These are phyloP conservation scores for Phytopythium litorale DNA, from an alignment of 352 stramenopile species.

Conservation along the genomic window DNA sequence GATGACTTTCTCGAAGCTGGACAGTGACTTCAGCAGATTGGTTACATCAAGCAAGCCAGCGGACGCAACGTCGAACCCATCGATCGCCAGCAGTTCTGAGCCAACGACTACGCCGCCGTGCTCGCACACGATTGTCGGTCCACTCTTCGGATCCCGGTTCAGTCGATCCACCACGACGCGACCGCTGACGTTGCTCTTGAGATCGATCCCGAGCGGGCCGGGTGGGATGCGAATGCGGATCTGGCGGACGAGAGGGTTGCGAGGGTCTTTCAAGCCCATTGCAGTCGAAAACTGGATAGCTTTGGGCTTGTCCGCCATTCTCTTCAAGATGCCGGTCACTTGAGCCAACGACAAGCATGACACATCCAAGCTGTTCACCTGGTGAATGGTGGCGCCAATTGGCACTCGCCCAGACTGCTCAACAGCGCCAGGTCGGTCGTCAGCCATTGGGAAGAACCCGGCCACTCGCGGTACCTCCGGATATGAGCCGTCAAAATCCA, in stretches of 20 bases:
- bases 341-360: constrained; percentile 36
- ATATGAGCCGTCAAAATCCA: constrained; percentile 42
- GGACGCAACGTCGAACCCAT: constrained; percentile 37
- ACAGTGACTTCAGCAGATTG: constrained; percentile 32
- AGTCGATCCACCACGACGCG: constrained; percentile 42
- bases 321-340: constrained; percentile 40
- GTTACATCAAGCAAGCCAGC: constrained; percentile 33
- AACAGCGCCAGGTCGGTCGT: constrained; percentile 24
- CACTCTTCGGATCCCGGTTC: constrained; percentile 27
- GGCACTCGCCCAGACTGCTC: constrained; percentile 31
- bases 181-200: constrained; percentile 37
- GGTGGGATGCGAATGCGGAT: constrained; percentile 33
- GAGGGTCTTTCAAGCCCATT: background rate
- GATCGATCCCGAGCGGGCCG: constrained; percentile 48
- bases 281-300: constrained; percentile 25
- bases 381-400: constrained; percentile 31
- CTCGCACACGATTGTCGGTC: constrained; percentile 34
- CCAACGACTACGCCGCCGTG: constrained; percentile 42
- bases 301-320: constrained; percentile 36
- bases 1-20: constrained; percentile 44
- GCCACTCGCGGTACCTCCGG: constrained; percentile 24
- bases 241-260: constrained; percentile 17
- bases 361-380: constrained; percentile 55
- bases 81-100: constrained; percentile 46
- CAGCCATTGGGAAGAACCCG: constrained; percentile 32